A percentile compares a stretch with the other conserved stretches of the same genome.
Conservation (phyloP, 768 basidiomycete species). For the Ephemerocybe angulata region DNA sequence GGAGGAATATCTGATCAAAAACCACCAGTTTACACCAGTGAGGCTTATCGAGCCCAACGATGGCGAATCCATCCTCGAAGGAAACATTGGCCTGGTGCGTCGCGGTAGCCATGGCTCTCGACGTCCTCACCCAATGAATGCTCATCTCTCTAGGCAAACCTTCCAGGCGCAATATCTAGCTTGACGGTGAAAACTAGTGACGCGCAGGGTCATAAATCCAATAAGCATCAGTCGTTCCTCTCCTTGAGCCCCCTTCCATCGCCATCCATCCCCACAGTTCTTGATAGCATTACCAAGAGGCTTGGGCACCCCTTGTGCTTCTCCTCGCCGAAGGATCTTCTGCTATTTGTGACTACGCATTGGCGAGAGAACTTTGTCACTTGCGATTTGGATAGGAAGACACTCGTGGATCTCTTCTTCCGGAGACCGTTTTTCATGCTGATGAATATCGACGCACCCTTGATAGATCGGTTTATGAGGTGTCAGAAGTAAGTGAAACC, state of each 20-base stretch:
- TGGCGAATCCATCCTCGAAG: constrained; percentile 14
- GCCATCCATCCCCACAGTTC: constrained; percentile 20
- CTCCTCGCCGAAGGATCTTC: constrained; percentile 46
- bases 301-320: constrained; percentile 34
- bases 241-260: constrained; percentile 34
- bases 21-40: constrained; percentile 55
- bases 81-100: constrained; percentile 18
- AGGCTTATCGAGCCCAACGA: constrained; percentile 29
- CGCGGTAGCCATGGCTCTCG: too few relatives aligned
- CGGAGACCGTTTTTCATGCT: constrained; percentile 91
- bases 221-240: constrained; percentile 37
- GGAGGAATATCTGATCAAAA: constrained; percentile 54
- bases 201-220: not conserved
- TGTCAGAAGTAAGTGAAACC: constrained; percentile 40
- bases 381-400: constrained; percentile 53
- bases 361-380: constrained; percentile 86
- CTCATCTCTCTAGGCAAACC: too few relatives aligned
- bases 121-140: too few relatives aligned
- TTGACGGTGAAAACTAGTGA: not conserved
- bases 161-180: constrained; percentile 8
- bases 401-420: constrained; percentile 62
- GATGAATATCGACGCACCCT: constrained; percentile 77
- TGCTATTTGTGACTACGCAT: constrained; percentile 73
- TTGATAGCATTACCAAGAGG: not conserved
- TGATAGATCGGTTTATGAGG: constrained; percentile 64